phyloP scores from a whole-genome alignment of 1,284 basidiomycete genomes.

The Moesziomyces sp. region DNA sequence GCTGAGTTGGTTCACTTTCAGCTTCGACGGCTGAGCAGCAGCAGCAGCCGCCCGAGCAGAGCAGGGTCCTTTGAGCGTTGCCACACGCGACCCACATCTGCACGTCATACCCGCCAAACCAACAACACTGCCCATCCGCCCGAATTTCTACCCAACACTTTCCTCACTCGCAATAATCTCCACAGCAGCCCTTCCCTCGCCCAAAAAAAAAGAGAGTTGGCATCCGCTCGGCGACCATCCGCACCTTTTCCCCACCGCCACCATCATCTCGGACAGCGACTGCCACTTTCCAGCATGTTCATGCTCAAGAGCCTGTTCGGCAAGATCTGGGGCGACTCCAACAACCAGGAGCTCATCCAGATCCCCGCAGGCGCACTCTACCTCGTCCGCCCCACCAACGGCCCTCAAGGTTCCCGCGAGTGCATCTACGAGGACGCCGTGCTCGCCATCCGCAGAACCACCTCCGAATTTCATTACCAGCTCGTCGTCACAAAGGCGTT shows the following conservation, averaged over 20 bases:
- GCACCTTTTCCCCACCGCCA: slow-evolving; percentile 21
- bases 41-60: neutral
- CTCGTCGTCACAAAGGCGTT: slow-evolving; percentile 95
- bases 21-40: neutral
- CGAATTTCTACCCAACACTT: no score
- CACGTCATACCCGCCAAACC: no score
- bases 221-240: neutral
- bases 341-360: slow-evolving; percentile 77
- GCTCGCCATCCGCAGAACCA: slow-evolving; percentile 85
- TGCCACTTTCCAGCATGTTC: slow-evolving; percentile 72
- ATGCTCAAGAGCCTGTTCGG: slow-evolving; percentile 85
- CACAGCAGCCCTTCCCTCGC: no score
- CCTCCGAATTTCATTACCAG: slow-evolving; percentile 87
- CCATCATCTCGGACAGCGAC: slow-evolving; percentile 11
- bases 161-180: no score
- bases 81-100: no score
- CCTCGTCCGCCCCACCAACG: slow-evolving; percentile 88
- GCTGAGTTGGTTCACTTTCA: slow-evolving; percentile 17
- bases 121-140: no score
- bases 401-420: slow-evolving; percentile 89
- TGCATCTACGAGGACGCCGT: slow-evolving; percentile 99
- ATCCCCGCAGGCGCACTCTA: slow-evolving; percentile 91
- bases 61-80: neutral
- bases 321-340: slow-evolving; percentile 81
- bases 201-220: neutral